Base-by-base conservation (phyloP, 495 filamentous ascomycete species). In the Pyrenula aspistea region DNA sequence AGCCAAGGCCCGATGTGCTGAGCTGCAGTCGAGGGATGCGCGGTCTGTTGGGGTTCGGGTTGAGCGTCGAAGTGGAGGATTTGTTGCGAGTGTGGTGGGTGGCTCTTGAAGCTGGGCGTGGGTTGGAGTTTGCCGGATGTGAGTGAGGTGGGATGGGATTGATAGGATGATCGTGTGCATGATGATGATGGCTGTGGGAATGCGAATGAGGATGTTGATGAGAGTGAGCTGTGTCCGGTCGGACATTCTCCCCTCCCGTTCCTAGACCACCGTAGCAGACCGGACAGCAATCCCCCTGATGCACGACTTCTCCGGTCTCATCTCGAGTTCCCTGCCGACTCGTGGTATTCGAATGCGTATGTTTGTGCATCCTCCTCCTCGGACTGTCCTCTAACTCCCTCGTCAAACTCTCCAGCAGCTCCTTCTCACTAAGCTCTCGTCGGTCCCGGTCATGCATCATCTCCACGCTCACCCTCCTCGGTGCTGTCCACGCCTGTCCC, bases 401-500 rank as follows among this genome's bases (percentile, higher is more conserved):
- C n/a, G 60, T 57, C 1, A 64, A 36, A 12, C 52, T 55, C 24
- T 55, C 51, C 52, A 64, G 52, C 31, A 42, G 4, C 4, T 42
- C 31, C 8, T 15, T 15, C 31, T 42, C 31, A 15, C 15, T 42
- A 4, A 8, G 4, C 31, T 42, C 31, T 15, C 15, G 4, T 8
- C 15, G 8, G 8, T 8, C 15, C 8, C 31, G 4, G 24, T 62
- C 62, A 2, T 36, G 31, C 22, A 60, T 54, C 12, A 52, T 50
- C 47, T 57, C 57, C 20, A 61, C 54, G 12, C 60, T 62, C 22
- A 60, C 57, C 25, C 57, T 55, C 22, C 62, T 60, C 21, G 64
- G 60, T 12, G 62, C 62, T 24, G 56, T 56, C 47, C 64, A 66
- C n/a, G 64, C 62, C 56, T 59, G 62, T 20, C 62, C 62, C 0